These are phyloP conservation scores for Amphichorda felina DNA, from an alignment of 2,329 filamentous ascomycete species.

Conservation along the genomic window DNA sequence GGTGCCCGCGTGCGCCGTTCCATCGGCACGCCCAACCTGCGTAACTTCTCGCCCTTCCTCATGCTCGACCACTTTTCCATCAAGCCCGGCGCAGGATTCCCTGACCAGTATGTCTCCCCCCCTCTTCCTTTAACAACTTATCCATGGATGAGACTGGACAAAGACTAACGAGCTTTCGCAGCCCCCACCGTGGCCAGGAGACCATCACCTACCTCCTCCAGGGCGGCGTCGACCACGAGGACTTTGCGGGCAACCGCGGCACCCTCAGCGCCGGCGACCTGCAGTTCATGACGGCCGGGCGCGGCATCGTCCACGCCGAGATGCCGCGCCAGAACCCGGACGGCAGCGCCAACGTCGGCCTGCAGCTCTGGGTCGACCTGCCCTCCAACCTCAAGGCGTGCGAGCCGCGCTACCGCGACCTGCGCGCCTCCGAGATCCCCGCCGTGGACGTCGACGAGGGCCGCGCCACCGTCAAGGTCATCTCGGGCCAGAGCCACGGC, in stretches of 20 bases:
- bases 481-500: conserved; percentile 73
- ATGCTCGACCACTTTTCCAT: conserved; percentile 94
- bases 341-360: conserved; percentile 66
- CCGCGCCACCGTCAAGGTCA: conserved; percentile 76
- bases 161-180: conserved; percentile 6
- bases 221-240: conserved; percentile 82
- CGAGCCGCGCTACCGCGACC: conserved; percentile 85
- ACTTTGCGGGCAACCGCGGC: conserved; percentile 77
- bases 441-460: conserved; percentile 57
- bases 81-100: conserved; percentile 72
- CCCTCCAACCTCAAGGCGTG: conserved; percentile 72
- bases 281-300: conserved; percentile 95
- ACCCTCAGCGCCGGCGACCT: conserved; percentile 80
- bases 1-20: conserved; percentile 80
- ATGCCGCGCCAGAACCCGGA: conserved; percentile 77
- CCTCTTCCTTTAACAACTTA: too few species aligned
- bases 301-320: conserved; percentile 88
- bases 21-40: conserved; percentile 71
- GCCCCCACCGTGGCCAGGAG: conserved; percentile 68
- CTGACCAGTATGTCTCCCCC: conserved; percentile 51
- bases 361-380: conserved; percentile 94
- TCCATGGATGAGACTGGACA: too few species aligned
- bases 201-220: conserved; percentile 80
- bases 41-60: conserved; percentile 83
- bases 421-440: conserved; percentile 71